These are phyloP conservation scores for Aplosporella prunicola DNA, from an alignment of 2,329 filamentous ascomycete species.

Conservation along the genomic window DNA sequence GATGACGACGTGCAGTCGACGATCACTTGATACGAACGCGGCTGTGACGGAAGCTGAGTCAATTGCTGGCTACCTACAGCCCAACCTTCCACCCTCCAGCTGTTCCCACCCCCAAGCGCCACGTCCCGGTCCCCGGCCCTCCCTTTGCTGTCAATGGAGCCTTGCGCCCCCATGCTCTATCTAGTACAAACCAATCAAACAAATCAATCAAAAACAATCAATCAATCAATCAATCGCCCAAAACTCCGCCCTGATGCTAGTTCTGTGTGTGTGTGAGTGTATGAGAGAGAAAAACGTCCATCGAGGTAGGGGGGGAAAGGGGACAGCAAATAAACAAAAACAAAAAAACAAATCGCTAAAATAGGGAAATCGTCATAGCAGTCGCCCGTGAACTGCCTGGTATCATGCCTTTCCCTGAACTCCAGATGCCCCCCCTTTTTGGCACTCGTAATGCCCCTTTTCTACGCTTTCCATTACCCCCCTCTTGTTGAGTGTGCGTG, in stretches of 20 bases:
- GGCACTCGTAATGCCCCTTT: neutral
- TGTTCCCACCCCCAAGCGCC: neutral
- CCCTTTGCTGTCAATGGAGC: neutral
- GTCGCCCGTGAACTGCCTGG: constrained; percentile 9
- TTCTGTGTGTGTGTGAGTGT: constrained; percentile 1
- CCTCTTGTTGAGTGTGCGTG: neutral
- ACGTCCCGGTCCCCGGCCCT: neutral
- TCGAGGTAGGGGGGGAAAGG: neutral
- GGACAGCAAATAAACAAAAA: constrained; percentile 1
- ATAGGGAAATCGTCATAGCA: constrained; percentile 10
- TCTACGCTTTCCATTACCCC: constrained; percentile 1
- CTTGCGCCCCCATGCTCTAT: constrained; percentile 9
- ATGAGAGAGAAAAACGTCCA: neutral
- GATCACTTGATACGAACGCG: no score
- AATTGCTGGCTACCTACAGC: no score
- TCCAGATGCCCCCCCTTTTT: constrained; percentile 5
- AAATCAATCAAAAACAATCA: no score
- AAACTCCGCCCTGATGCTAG: constrained; percentile 12
- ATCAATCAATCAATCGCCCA: no score
- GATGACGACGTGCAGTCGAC: no score
- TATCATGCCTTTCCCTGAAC: constrained; percentile 11
- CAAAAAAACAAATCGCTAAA: constrained; percentile 2
- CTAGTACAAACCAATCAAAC: no score
- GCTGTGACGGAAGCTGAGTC: no score
- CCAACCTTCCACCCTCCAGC: no score